phyloP scores from a whole-genome alignment of 495 filamentous ascomycete species.

The Bacidia rubella region DNA sequence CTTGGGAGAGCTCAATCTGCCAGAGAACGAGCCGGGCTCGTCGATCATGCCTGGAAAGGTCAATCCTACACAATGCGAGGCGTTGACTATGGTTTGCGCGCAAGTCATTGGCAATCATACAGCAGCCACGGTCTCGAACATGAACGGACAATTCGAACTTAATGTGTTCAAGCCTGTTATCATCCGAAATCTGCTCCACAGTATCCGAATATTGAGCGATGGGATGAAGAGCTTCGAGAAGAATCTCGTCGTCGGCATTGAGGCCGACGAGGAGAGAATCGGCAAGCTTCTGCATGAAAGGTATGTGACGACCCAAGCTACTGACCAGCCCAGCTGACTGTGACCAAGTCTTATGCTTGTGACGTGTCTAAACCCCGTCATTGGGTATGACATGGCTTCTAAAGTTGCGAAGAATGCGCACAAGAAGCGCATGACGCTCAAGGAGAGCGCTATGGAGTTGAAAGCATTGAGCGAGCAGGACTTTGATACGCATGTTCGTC shows the following conservation, averaged over 20 bases:
- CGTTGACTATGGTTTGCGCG: slow-evolving; percentile 91
- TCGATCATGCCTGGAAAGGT: slow-evolving; percentile 99
- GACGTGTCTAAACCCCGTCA: slow-evolving; percentile 95
- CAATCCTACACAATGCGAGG: slow-evolving; percentile 97
- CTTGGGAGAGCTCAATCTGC: slow-evolving; percentile 79
- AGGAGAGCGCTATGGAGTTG: slow-evolving; percentile 87
- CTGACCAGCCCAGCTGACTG: background rate
- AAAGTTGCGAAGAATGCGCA: slow-evolving; percentile 99
- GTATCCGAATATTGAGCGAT: slow-evolving; percentile 70
- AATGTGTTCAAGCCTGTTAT: slow-evolving; percentile 98
- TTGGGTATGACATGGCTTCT: slow-evolving; percentile 95
- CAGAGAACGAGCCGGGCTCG: slow-evolving; percentile 94
- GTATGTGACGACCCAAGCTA: slow-evolving; percentile 24
- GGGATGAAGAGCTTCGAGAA: slow-evolving; percentile 90
- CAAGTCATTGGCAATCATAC: slow-evolving; percentile 98
- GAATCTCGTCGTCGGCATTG: slow-evolving; percentile 76
- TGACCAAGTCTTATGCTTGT: slow-evolving; percentile 78
- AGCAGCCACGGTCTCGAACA: slow-evolving; percentile 80
- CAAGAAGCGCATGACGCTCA: slow-evolving; percentile 91
- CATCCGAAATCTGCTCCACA: slow-evolving; percentile 90
- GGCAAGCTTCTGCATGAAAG: slow-evolving; percentile 74
- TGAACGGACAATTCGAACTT: slow-evolving; percentile 96
- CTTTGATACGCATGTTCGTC: slow-evolving; percentile 79
- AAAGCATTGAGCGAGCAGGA: slow-evolving; percentile 80
- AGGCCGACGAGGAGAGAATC: slow-evolving; percentile 89